Evolutionary conservation across 108 stramenopile genomes (phyloP), one percentile per base, ranked within the genome.

Genomic region (Nitzschia sp.): DNA sequence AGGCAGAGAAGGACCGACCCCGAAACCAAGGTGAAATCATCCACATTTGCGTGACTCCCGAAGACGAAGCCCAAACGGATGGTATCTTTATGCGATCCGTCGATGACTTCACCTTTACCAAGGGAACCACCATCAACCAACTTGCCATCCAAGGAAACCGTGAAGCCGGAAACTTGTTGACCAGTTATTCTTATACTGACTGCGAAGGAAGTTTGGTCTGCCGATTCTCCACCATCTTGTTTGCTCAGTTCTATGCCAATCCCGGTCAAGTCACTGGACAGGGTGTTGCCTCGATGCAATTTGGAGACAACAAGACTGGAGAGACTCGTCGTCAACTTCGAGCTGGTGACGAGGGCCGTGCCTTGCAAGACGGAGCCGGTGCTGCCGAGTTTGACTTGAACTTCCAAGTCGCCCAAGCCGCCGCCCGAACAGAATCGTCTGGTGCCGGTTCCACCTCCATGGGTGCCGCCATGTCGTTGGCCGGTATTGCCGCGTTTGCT

Each of bases 271-370:
- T 71, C 17, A 23, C 2, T 61, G 70, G 70, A 33, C 30, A 19
- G 8, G 70, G 70, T 24, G 29, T 29, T 2, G 70, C 70, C 21
- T 33, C 58, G 0, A 62, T 71, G 70, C 53, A 71, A 53, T 62
- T 71, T 26, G 59, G 59, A 35, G 42, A 58, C 31, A n/a, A n/a
- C n/a, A n/a, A n/a, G n/a, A n/a, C n/a, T n/a, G n/a, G n/a, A n/a
- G n/a, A n/a, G n/a, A 4, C 23, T 21, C 49, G 49, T 51, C 49
- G 49, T 51, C 49, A 19, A 23, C 49, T 51, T 51, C 49, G 49
- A 23, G 49, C 49, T 51, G 49, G 4, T 4, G 19, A 23, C 49
- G n/a, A n/a, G n/a, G n/a, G n/a, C n/a, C 19, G 21, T 23, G 13
- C 4, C 19, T 23, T 21, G 21, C 19, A 17, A 19, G 49, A 51